A percentile compares a stretch with the other conserved stretches of the same genome.
These are phyloP conservation scores for Cymbopogon flexuosus DNA, from an alignment of 202 grass and related monocot genomes.

Conservation along the genomic window DNA sequence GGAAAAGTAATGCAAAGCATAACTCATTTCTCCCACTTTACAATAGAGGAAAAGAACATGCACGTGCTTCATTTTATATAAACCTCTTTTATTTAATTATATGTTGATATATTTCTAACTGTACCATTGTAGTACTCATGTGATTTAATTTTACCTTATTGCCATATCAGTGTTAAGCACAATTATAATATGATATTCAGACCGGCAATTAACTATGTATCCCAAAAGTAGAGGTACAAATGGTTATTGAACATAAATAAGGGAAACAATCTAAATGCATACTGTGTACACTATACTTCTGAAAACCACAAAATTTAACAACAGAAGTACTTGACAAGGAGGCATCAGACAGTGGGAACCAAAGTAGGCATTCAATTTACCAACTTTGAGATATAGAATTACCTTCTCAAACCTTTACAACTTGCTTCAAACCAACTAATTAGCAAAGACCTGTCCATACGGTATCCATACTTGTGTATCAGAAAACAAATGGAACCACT, in stretches of 20 bases:
- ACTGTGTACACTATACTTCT: background rate
- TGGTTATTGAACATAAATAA: background rate
- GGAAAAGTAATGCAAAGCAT: background rate
- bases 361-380: slow-evolving; percentile 20
- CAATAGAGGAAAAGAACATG: background rate
- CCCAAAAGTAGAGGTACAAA: background rate
- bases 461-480: slow-evolving; percentile 66
- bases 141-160: background rate
- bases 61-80: background rate
- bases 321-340: background rate
- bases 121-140: background rate
- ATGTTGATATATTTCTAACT: background rate
- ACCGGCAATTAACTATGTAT: background rate
- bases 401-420: slow-evolving; percentile 72
- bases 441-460: slow-evolving; percentile 60
- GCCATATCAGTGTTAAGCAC: background rate
- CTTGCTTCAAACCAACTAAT: slow-evolving; percentile 65
- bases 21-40: background rate
- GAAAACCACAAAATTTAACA: slow-evolving; percentile 10
- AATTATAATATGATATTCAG: slow-evolving; percentile 15
- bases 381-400: background rate
- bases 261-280: background rate
- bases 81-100: background rate
- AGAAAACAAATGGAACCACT: slow-evolving; percentile 59
- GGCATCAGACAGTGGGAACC: background rate